A percentile compares a stretch with the other conserved stretches of the same genome.
Evolutionary conservation across 345 rosid genomes (phyloP).

Genomic region (Laguncularia racemosa): DNA sequence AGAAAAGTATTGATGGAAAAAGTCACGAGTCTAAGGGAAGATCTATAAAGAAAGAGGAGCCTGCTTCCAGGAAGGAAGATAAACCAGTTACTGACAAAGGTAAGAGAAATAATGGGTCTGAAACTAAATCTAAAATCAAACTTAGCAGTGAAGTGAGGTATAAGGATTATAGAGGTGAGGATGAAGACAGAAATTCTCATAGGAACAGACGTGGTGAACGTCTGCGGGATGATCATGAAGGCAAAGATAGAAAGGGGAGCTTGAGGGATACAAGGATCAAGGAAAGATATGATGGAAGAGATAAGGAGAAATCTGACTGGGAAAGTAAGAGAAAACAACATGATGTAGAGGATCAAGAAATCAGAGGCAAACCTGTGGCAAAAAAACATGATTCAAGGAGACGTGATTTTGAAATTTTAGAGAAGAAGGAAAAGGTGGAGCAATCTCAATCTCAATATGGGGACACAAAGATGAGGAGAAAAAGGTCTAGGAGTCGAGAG

Average conservation of each 20-base stretch:
- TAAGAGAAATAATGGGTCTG: slow-evolving; percentile 20
- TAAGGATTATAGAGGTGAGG: slow-evolving; percentile 11
- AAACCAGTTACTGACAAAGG: slow-evolving; percentile 8
- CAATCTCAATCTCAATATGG: slow-evolving; percentile 37
- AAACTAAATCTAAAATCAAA: slow-evolving; percentile 36
- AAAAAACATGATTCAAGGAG: slow-evolving; percentile 42
- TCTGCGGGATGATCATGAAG: slow-evolving; percentile 24
- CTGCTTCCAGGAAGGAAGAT: slow-evolving; percentile 17
- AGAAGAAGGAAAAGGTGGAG: slow-evolving; percentile 45
- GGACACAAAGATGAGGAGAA: slow-evolving; percentile 46
- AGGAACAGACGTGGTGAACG: slow-evolving; percentile 27
- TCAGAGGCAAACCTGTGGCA: slow-evolving; percentile 26
- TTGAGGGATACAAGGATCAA: slow-evolving; percentile 35
- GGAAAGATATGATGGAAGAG: slow-evolving; percentile 30
- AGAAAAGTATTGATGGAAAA: background rate
- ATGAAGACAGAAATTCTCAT: slow-evolving; percentile 17
- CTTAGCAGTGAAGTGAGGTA: slow-evolving; percentile 18
- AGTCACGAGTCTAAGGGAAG: slow-evolving; percentile 1
- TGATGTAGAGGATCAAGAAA: slow-evolving; percentile 33
- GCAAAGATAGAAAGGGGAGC: slow-evolving; percentile 33
- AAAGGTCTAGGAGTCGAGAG: slow-evolving; percentile 66
- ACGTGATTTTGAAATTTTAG: slow-evolving; percentile 35
- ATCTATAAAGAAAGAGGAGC: slow-evolving; percentile 10
- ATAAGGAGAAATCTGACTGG: slow-evolving; percentile 32
- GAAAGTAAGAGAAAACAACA: slow-evolving; percentile 43